These are phyloP conservation scores for Russula sp. DNA, from an alignment of 768 basidiomycete species.

Conservation along the genomic window DNA sequence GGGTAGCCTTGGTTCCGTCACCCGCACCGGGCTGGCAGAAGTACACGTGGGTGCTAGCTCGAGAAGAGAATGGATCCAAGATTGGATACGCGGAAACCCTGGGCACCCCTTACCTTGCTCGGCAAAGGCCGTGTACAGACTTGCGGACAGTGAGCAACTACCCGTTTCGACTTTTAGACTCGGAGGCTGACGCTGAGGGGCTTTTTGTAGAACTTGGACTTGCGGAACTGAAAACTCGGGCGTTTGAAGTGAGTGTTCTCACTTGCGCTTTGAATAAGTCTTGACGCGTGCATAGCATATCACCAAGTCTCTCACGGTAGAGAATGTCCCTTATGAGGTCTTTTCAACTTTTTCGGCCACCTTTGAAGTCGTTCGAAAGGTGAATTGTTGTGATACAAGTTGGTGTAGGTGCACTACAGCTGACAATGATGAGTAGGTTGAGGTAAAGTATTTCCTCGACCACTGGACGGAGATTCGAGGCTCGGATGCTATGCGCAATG, in stretches of 20 bases:
- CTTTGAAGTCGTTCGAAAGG: conserved; percentile 76
- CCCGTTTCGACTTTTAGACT: not conserved
- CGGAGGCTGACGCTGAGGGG: not conserved
- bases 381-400: conserved; percentile 23
- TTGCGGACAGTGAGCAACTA: conserved; percentile 64
- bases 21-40: conserved; percentile 22
- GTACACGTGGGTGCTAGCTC: conserved; percentile 25
- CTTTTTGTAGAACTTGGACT: conserved; percentile 55
- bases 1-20: conserved; percentile 23
- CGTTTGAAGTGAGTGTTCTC: conserved; percentile 40
- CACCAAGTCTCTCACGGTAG: conserved; percentile 60
- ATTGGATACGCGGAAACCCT: conserved; percentile 57
- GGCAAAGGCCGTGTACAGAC: conserved; percentile 75
- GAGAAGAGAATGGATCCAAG: conserved; percentile 63
- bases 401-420: not conserved
- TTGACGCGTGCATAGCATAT: conserved; percentile 50
- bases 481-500: conserved; percentile 75
- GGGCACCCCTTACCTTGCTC: conserved; percentile 66
- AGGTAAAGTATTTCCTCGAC: conserved; percentile 70
- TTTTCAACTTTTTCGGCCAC: conserved; percentile 81
- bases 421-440: conserved; percentile 34
- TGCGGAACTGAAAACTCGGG: conserved; percentile 62
- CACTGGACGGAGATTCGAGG: conserved; percentile 78
- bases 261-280: not conserved
- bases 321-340: conserved; percentile 79